Percentiles rank a stretch among this genome's conserved stretches.
phyloP scores from a whole-genome alignment of 352 stramenopile genomes.

The Globisporangium middletonii region DNA sequence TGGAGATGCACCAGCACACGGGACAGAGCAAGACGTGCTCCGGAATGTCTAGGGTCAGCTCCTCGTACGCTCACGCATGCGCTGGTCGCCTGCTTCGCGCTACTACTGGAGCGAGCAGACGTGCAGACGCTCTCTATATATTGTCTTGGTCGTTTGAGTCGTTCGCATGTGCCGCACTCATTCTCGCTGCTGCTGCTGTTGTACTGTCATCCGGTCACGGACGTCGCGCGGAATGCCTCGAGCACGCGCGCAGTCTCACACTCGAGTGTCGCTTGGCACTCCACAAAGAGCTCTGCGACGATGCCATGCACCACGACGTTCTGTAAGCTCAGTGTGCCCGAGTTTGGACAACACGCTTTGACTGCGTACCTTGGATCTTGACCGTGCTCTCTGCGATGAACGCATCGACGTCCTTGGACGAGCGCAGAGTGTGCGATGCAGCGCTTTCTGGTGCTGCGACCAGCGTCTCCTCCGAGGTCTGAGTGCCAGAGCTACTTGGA shows the following conservation, averaged over 20 bases:
- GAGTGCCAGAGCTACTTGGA: no score
- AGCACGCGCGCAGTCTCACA: slow-evolving; percentile 6
- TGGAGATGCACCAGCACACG: slow-evolving; percentile 7
- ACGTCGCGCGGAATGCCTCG: slow-evolving; percentile 6
- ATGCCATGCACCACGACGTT: background rate
- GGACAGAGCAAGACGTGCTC: slow-evolving; percentile 59
- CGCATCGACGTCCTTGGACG: background rate
- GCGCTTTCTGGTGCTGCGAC: background rate
- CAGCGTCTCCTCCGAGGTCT: background rate
- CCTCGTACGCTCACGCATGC: background rate
- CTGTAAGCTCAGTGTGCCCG: background rate
- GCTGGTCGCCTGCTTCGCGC: background rate
- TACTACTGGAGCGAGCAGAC: background rate
- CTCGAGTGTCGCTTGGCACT: slow-evolving; percentile 9
- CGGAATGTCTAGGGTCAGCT: slow-evolving; percentile 30
- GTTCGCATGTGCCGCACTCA: background rate
- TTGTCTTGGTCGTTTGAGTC: slow-evolving; percentile 6
- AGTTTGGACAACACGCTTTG: background rate
- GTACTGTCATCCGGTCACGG: background rate
- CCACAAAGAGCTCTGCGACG: slow-evolving; percentile 5
- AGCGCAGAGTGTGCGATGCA: background rate
- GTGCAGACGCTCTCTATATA: slow-evolving; percentile 12
- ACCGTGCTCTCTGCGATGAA: slow-evolving; percentile 11
- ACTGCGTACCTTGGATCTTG: slow-evolving; percentile 3
- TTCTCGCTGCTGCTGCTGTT: background rate